Base-by-base conservation (phyloP, 306 rosid genomes). In the Delonix regia region DNA sequence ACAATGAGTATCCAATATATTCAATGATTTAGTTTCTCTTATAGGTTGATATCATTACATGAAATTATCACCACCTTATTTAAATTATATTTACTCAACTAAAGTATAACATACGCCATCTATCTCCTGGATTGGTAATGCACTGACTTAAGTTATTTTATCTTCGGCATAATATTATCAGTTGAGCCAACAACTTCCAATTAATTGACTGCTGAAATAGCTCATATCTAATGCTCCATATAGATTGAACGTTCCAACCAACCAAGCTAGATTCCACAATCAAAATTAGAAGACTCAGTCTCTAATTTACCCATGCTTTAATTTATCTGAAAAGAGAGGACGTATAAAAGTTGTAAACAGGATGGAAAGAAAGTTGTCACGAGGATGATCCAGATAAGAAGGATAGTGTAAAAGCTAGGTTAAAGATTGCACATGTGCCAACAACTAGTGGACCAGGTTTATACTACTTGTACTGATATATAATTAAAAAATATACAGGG, bases 1-100 rank as follows among this genome's bases (percentile, higher is more conserved):
- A 42, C 11, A 49, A 34, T 39, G 34, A 65, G 76, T 4, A 39
- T 44, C 71, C 30, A 77, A 61, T 24, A 41, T 59, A 25, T 69
- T 69, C 22, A 47, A 27, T 49, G 22, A 0, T 68, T 55, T 53
- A 68, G 15, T 55, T 69, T 51, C 38, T 69, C 47, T 48, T 52
- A 39, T 38, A 24, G 74, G 18, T 38, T 39, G 34, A 77, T n/a
- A 48, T 48, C 21, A 48, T 16, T 21, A 16, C 18, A 44, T 4
- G 55, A 52, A 52, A 52, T 52, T n/a, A 6, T 52, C 25, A 11
- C 57, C 7, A 52, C 24, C 61, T 22, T 55, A 55, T 9, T 14
- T 9, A 22, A 22, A 19, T 55, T 42, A 42, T 42, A 0, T 42
- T 42, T 25, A 18, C 7, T 56, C 63, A 9, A 2, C 33, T 56